Evolutionary conservation across 179 eudicot genomes (phyloP), one percentile per base, ranked within the genome.

Genomic region (Silene vulgaris): DNA sequence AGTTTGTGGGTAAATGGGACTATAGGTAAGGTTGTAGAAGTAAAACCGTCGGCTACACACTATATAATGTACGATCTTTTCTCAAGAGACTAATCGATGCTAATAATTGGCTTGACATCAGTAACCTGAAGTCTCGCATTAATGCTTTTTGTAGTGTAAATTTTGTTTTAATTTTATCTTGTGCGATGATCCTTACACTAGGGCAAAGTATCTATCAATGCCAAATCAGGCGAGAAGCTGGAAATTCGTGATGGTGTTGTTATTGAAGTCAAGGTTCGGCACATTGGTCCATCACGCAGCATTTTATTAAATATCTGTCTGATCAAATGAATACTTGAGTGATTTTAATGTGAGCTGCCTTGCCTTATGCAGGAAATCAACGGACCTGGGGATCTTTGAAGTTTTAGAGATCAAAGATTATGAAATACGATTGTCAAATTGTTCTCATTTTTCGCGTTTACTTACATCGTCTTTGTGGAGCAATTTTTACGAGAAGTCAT

Each of bases 201-300:
- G 98, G 98, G 97, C 14, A 88, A 84, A 62, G 96, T 93, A 77
- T 82, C 80, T 2, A 79, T 91, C 80, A 73, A 75, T 77, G 98
- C 97, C 29, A 85, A 86, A 74, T 40, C 97, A 50, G 97, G 91
- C 37, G 88, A 14, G 75, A 93, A 93, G 87, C 67, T 93, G 73
- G 91, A 90, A 88, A 90, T 93, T 74, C 97, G 96, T 21, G 93
- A 89, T 83, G 93, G 89, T 56, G 84, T 88, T 56, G 92, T 88
- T 71, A 57, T 96, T 29, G 90, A 84, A 28, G 80, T 93, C 87
- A 90, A 91, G 99, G 99, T 93, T 59, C 2, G 32, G 19, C 19
- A 19, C n/a, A 63, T 57, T 64, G 14, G 19, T 20, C 28, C 43
- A 6, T n/a, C 16, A 60, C n/a, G 13, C 12, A 29, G n/a, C 8